Conservation (phyloP, 805 yeast genomes). For the Wickerhamiella bombiphila region DNA sequence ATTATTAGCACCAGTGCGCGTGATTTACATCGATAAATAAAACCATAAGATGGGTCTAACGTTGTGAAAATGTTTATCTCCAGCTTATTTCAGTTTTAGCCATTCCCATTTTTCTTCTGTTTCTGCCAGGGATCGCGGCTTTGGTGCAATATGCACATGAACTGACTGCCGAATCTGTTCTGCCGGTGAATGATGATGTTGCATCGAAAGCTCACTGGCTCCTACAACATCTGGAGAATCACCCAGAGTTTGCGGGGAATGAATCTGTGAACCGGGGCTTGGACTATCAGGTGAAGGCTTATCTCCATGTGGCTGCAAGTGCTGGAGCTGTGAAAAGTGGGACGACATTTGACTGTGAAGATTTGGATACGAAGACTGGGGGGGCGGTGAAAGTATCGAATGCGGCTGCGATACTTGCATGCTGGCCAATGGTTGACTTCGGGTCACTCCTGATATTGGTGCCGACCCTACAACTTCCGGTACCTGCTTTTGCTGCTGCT, state of each 20-base stretch:
- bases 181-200: background rate
- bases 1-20: background rate
- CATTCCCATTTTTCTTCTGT: slow-evolving; percentile 19
- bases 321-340: background rate
- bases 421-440: background rate
- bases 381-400: background rate
- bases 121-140: background rate
- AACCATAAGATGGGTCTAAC: background rate
- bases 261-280: slow-evolving; percentile 1
- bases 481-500: slow-evolving; percentile 1
- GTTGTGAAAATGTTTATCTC: background rate
- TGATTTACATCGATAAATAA: background rate
- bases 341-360: background rate
- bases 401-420: background rate
- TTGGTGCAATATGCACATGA: slow-evolving; percentile 3
- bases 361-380: background rate
- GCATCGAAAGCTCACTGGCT: background rate
- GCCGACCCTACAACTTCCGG: background rate
- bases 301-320: too few species aligned
- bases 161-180: slow-evolving; percentile 6
- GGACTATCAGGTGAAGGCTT: slow-evolving; percentile 1
- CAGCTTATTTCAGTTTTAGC: slow-evolving; percentile 12
- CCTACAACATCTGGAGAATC: background rate
- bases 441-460: background rate
- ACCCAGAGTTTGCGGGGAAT: slow-evolving; percentile 1